Conservation (phyloP, 805 yeast genomes). For the Sporopachydermia quercuum region DNA sequence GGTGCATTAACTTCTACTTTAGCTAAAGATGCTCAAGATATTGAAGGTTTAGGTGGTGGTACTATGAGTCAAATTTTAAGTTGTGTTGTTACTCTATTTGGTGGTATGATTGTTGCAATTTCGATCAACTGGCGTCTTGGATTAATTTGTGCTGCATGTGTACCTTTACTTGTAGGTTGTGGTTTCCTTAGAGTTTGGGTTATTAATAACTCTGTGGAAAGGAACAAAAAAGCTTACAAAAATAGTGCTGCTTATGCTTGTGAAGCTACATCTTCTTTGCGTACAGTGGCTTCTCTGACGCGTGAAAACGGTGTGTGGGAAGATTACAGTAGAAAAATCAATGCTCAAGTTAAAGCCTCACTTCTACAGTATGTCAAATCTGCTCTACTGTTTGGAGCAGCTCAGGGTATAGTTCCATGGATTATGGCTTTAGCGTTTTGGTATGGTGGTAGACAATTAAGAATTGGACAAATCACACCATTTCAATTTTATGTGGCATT, state of each 20-base stretch:
- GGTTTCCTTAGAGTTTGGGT: constrained; percentile 24
- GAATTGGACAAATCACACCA: constrained; percentile 15
- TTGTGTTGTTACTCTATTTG: constrained; percentile 21
- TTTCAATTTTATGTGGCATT: constrained; percentile 24
- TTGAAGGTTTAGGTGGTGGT: constrained; percentile 25
- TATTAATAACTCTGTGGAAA: constrained; percentile 18
- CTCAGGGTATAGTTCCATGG: constrained; percentile 25
- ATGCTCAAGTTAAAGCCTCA: constrained; percentile 17
- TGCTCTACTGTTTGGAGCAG: constrained; percentile 21
- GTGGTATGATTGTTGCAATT: constrained; percentile 23
- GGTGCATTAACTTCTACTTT: constrained; percentile 23
- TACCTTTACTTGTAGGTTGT: constrained; percentile 22
- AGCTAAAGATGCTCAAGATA: constrained; percentile 24
- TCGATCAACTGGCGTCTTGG: constrained; percentile 25
- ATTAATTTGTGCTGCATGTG: constrained; percentile 23
- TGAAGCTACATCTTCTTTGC: constrained; percentile 22
- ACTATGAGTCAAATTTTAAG: constrained; percentile 24
- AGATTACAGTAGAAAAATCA: constrained; percentile 16
- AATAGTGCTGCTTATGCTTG: constrained; percentile 25
- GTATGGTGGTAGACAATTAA: constrained; percentile 25
- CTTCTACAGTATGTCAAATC: constrained; percentile 15
- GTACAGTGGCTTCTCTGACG: constrained; percentile 26
- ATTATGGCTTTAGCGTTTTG: constrained; percentile 26
- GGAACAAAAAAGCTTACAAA: constrained; percentile 23
- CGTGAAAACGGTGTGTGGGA: constrained; percentile 23